Conservation (phyloP, 23 red algal genomes). For the Cyanidioschyzon merolae region DNA sequence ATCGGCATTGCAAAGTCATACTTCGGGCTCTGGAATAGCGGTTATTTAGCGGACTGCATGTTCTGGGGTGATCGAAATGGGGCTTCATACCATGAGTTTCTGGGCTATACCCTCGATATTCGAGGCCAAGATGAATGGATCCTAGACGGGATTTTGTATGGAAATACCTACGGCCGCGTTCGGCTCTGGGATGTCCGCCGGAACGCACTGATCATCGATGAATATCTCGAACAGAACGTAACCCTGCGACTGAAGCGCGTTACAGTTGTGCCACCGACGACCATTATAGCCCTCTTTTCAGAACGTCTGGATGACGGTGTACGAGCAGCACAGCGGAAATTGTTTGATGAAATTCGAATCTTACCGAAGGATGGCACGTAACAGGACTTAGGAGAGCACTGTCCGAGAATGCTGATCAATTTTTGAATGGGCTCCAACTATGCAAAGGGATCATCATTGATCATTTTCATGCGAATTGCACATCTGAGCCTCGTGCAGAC, state of each 20-base stretch:
- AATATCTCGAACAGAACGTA: neutral
- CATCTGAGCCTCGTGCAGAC: too few relatives aligned
- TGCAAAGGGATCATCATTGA: too few relatives aligned
- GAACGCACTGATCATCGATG: neutral
- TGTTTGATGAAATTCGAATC: neutral
- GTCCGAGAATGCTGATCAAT: too few relatives aligned
- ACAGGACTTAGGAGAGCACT: too few relatives aligned
- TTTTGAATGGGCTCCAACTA: too few relatives aligned
- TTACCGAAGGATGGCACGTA: too few relatives aligned
- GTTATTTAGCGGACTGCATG: neutral
- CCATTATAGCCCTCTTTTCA: neutral
- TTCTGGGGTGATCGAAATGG: neutral
- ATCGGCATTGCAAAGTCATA: constrained; percentile 10
- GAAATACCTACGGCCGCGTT: neutral
- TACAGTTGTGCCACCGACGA: neutral
- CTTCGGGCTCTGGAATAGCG: neutral
- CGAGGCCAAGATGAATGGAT: neutral
- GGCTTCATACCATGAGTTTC: neutral
- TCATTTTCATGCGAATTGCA: too few relatives aligned
- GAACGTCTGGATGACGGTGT: neutral
- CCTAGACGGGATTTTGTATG: neutral
- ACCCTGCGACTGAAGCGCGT: neutral
- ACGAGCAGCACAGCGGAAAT: neutral
- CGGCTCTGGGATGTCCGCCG: neutral
- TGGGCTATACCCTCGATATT: neutral